A percentile compares a stretch with the other conserved stretches of the same genome.
Evolutionary conservation across 2,329 filamentous ascomycete genomes (phyloP).

Genomic region (Fusarium poae): DNA sequence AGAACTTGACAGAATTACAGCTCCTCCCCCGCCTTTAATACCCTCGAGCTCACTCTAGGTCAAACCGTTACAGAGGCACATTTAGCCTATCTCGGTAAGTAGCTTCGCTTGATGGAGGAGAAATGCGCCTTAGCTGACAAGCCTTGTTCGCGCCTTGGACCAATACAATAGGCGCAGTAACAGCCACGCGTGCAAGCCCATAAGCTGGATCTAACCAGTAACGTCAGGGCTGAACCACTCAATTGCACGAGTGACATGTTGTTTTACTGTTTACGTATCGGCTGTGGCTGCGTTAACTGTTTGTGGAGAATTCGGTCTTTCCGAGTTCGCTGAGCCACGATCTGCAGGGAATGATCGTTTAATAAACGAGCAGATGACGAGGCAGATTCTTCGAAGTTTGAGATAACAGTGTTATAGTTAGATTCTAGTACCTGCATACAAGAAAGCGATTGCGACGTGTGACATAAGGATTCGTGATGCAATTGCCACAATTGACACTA

Average conservation of each 20-base stretch:
- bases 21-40: conserved; percentile 44
- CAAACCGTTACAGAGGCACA: conserved; percentile 6
- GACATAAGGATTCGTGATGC: too few species aligned
- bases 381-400: conserved; percentile 18
- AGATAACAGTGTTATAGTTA: not conserved
- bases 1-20: not conserved
- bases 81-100: conserved; percentile 23
- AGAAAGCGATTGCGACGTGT: too few species aligned
- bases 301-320: conserved; percentile 16
- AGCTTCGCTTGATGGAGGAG: not conserved
- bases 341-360: not conserved
- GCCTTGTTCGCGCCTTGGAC: conserved; percentile 29
- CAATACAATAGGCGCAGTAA: conserved; percentile 36
- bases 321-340: conserved; percentile 32
- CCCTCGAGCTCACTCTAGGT: not conserved
- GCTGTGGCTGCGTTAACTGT: conserved; percentile 2
- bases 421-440: too few species aligned
- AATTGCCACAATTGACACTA: too few species aligned
- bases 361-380: not conserved
- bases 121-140: conserved; percentile 44
- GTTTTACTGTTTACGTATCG: not conserved
- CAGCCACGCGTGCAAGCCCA: conserved; percentile 36
- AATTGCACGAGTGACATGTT: conserved; percentile 31
- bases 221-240: conserved; percentile 33
- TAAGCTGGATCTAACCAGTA: conserved; percentile 30